phyloP scores from a whole-genome alignment of 441 rosid species.

The Pelargonium australe region DNA sequence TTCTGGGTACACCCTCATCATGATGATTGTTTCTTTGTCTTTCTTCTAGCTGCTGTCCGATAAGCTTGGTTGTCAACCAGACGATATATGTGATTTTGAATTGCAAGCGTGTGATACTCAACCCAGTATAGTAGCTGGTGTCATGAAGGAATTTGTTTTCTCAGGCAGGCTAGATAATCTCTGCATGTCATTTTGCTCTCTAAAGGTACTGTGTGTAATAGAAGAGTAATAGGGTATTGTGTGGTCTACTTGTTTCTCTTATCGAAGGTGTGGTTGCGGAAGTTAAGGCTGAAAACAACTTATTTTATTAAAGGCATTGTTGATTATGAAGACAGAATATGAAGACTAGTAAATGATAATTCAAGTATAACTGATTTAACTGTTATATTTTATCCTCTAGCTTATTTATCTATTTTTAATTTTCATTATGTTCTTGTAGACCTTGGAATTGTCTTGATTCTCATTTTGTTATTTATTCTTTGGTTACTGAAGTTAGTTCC shows the following conservation, averaged over 20 bases:
- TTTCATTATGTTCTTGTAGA: not conserved
- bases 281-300: not conserved
- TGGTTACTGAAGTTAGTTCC: not conserved
- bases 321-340: not conserved
- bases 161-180: conserved; percentile 98
- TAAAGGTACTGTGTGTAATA: conserved; percentile 44
- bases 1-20: not conserved
- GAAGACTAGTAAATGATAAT: conserved; percentile 2
- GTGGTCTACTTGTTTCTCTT: not conserved
- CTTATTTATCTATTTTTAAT: not conserved
- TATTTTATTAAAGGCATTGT: not conserved
- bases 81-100: conserved; percentile 85
- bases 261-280: not conserved
- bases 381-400: not conserved
- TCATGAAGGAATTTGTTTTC: conserved; percentile 77
- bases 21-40: conserved; percentile 14
- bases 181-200: conserved; percentile 92
- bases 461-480: not conserved
- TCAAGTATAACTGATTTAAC: not conserved
- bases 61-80: conserved; percentile 57
- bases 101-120: conserved; percentile 98
- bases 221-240: not conserved
- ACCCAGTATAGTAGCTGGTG: conserved; percentile 78
- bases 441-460: not conserved
- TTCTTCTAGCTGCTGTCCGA: conserved; percentile 55